These are phyloP conservation scores for Acanthamoeba lenticulata DNA, from an alignment of 208 protist genomes.

Conservation along the genomic window DNA sequence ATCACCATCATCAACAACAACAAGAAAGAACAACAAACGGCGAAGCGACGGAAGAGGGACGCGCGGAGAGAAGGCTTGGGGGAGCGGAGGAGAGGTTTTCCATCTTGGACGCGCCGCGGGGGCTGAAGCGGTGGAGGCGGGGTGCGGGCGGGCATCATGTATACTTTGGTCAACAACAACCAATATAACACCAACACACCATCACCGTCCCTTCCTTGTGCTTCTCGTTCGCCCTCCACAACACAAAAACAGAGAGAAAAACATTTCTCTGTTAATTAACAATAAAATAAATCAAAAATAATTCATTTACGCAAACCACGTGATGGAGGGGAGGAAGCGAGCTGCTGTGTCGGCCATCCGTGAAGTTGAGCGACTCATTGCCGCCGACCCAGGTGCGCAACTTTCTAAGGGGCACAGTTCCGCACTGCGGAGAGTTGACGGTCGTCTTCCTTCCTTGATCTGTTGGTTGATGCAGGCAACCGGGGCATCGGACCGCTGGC, in stretches of 20 bases:
- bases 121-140: background rate
- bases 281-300: background rate
- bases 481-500: constrained; percentile 37
- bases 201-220: background rate
- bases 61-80: background rate
- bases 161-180: background rate
- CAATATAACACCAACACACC: background rate
- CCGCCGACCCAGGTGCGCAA: background rate
- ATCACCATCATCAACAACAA: too few species aligned
- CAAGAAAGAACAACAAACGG: too few species aligned
- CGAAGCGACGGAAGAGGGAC: too few species aligned
- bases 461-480: too few species aligned
- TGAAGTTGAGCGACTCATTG: constrained; percentile 23
- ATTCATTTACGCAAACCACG: background rate
- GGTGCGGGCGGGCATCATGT: background rate
- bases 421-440: background rate
- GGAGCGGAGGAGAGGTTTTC: background rate
- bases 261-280: background rate
- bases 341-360: background rate
- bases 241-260: background rate
- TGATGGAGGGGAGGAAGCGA: background rate
- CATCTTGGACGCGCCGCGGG: background rate
- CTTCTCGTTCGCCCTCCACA: background rate
- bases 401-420: too few species aligned
- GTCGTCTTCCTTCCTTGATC: too few species aligned